Percentiles rank a stretch among this genome's conserved stretches.
phyloP scores from a whole-genome alignment of 139 green algal genomes.

The Haematococcus lacustris region DNA sequence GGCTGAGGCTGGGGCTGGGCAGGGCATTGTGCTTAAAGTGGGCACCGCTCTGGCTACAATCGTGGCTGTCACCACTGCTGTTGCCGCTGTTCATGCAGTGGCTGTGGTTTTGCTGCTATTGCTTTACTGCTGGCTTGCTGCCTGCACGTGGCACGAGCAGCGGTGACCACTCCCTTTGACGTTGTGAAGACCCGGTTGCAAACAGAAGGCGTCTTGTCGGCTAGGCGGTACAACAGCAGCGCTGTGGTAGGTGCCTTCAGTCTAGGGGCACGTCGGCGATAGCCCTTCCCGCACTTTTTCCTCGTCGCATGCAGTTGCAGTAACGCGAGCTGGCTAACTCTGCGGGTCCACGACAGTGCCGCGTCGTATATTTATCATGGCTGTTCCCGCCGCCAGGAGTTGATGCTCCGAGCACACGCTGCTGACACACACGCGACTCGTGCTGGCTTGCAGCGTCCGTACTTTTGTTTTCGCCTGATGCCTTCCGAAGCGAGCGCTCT shows the following conservation, averaged over 20 bases:
- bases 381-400: neutral
- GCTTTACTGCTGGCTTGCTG: slow-evolving; percentile 19
- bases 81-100: neutral
- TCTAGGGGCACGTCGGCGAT: neutral
- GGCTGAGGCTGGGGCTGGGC: neutral
- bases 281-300: neutral
- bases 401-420: neutral
- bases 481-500: too few species aligned
- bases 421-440: neutral
- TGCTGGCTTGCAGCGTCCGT: neutral
- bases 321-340: neutral
- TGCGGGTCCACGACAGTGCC: neutral
- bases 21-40: neutral
- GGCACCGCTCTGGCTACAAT: neutral
- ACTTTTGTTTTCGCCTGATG: too few species aligned
- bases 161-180: slow-evolving; percentile 78
- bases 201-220: slow-evolving; percentile 60
- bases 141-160: slow-evolving; percentile 23
- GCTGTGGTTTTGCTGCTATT: neutral
- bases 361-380: neutral
- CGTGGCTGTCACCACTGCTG: neutral
- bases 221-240: slow-evolving; percentile 44
- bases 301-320: neutral
- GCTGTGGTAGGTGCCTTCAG: slow-evolving; percentile 40
- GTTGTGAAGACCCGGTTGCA: slow-evolving; percentile 92